These are phyloP conservation scores for Lolium multiflorum DNA, from an alignment of 176 grass and related monocot genomes.

Conservation along the genomic window DNA sequence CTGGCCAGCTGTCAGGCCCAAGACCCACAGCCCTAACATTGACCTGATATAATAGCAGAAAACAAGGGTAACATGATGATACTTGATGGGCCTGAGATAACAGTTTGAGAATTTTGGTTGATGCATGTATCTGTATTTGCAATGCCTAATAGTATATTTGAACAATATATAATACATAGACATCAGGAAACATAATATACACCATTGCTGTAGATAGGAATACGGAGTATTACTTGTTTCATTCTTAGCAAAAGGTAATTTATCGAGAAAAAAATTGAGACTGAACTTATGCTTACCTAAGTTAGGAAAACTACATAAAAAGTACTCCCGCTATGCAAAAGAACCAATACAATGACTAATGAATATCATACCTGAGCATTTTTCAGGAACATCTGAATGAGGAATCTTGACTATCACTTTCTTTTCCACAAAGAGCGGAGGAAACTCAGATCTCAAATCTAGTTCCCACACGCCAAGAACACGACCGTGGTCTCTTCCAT, in stretches of 20 bases:
- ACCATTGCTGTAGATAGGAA: not conserved
- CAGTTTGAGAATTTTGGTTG: not conserved
- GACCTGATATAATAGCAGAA: slow-evolving; percentile 8
- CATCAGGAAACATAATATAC: not conserved
- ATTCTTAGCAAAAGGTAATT: not conserved
- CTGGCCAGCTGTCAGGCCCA: not conserved
- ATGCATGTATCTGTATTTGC: not conserved
- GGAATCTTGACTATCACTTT: slow-evolving; percentile 88
- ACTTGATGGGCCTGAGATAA: slow-evolving; percentile 14
- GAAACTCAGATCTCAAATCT: slow-evolving; percentile 88
- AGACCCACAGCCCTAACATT: not conserved
- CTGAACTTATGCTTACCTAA: not conserved
- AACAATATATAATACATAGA: not conserved
- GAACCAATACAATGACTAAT: not conserved
- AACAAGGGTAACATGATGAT: not conserved
- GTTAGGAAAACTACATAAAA: not conserved
- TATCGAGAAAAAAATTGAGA: not conserved
- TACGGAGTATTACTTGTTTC: not conserved
- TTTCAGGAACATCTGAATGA: slow-evolving; percentile 82
- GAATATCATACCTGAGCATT: slow-evolving; percentile 74
- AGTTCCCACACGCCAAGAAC: slow-evolving; percentile 79
- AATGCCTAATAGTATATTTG: slow-evolving; percentile 17
- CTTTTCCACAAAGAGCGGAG: slow-evolving; percentile 82
- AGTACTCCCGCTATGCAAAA: not conserved
- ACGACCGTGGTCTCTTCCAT: slow-evolving; percentile 67